Percentiles rank a stretch among this genome's conserved stretches.
Conservation (phyloP, 352 stramenopile genomes). For the Globisporangium emineosum region DNA sequence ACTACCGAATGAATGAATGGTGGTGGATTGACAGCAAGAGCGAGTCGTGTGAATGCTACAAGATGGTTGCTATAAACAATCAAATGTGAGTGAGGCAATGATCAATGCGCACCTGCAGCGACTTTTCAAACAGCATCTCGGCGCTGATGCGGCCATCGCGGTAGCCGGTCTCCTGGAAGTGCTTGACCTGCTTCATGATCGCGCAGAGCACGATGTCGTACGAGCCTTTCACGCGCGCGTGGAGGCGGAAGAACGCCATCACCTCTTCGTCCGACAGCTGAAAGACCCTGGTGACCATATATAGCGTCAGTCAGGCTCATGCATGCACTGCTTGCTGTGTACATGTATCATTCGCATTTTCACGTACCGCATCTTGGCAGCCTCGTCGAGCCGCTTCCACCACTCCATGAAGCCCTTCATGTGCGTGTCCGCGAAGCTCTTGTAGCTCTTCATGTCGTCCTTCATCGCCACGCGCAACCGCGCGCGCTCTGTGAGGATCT, state of each 20-base stretch:
- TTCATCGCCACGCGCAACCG: conserved; percentile 85
- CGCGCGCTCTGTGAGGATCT: conserved; percentile 91
- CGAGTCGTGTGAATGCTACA: not conserved
- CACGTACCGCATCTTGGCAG: conserved; percentile 39
- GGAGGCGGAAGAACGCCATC: conserved; percentile 66
- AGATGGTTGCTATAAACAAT: not conserved
- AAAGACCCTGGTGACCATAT: conserved; percentile 52
- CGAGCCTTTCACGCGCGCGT: conserved; percentile 88
- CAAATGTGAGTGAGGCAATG: not conserved
- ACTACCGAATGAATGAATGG: conserved; percentile 19
- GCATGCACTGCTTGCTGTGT: not conserved
- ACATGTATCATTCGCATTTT: not conserved
- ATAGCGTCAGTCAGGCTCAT: not conserved
- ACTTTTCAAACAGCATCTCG: conserved; percentile 73
- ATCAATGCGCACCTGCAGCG: conserved; percentile 32
- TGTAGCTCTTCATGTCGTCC: conserved; percentile 66
- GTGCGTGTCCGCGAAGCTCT: conserved; percentile 56
- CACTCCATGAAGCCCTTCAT: conserved; percentile 61
- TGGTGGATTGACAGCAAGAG: not conserved
- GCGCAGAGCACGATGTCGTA: conserved; percentile 90
- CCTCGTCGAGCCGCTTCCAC: conserved; percentile 49
- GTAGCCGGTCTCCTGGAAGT: conserved; percentile 91
- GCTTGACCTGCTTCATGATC: conserved; percentile 90
- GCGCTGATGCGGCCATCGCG: conserved; percentile 73
- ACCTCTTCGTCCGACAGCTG: conserved; percentile 86